Base-by-base conservation (phyloP, 2,329 filamentous ascomycete species). In the Cladosporium phlei region DNA sequence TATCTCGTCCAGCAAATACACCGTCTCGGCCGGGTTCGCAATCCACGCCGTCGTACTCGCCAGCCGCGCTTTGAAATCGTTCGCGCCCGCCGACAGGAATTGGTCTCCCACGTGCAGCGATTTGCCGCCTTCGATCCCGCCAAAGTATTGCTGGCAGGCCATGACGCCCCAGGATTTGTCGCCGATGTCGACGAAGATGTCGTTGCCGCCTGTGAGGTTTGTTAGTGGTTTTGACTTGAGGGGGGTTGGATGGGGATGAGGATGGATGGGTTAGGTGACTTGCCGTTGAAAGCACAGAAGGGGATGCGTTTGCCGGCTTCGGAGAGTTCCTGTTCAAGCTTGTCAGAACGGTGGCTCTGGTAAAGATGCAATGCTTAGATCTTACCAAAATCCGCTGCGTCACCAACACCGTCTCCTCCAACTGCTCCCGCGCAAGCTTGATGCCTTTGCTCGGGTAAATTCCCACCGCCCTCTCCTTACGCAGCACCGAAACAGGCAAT, bases 21-120 rank as follows among this genome's bases (percentile, higher is more conserved):
- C 88, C 22, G 93, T 98, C 74, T 98, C 93, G 1, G 78, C 75
- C 0, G 93, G 93, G 62, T 81, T 96, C 1, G 93, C 91, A 55
- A 98, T 95, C 93, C 93, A 98, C 1, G 91, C 90, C 17, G 93
- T 97, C 1, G 91, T 96, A 25, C 88, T 93, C 16, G 94, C 90
- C 58, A 89, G 79, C 22, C 91, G 77, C 6, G 91, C 93, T 72
- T 96, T 95, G 74, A 97, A 98, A 68, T 98, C 93, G 68, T 98
- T 98, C 12, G 89, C 88, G 0, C 90, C 90, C 3, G 91, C 91
- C 51, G 87, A 95, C 53, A 98, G 71, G 66, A 98, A 98, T 69
- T 98, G 93, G 68, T 98, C 81, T 11, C 93, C 93, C 4, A 98
- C 88, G 68, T 98, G 93, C 48, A 98, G 74, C 7, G 90, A 96